Evolutionary conservation across 257 asterid genomes (phyloP).

Genomic region (Solanum medicagineum): DNA sequence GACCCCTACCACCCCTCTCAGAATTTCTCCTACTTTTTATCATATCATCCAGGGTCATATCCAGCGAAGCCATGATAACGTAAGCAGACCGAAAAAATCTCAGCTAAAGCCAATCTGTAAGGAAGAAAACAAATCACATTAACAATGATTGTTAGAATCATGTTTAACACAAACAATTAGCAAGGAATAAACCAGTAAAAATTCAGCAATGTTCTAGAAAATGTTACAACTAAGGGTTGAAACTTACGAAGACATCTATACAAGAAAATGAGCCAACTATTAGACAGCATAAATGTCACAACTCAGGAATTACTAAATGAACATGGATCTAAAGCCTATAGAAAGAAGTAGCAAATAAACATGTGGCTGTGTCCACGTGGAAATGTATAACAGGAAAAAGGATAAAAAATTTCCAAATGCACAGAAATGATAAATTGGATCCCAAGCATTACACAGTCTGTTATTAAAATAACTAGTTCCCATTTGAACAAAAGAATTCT

Average conservation of each 20-base stretch:
- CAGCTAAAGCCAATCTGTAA: constrained; percentile 10
- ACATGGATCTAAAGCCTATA: not conserved
- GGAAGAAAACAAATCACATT: not conserved
- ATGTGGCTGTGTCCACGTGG: not conserved
- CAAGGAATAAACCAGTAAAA: not conserved
- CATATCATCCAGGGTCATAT: constrained; percentile 78
- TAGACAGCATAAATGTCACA: not conserved
- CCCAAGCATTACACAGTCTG: not conserved
- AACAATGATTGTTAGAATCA: not conserved
- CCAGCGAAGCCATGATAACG: constrained; percentile 64
- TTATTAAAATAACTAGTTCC: not conserved
- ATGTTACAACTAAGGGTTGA: not conserved
- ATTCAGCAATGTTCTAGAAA: not conserved
- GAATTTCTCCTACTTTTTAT: constrained; percentile 58
- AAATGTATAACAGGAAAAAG: not conserved
- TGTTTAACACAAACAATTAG: not conserved
- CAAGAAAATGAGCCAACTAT: not conserved
- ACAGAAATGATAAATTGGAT: not conserved
- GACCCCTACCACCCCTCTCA: constrained; percentile 59
- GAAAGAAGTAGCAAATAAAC: not conserved
- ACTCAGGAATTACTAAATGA: not conserved
- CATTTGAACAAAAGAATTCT: not conserved
- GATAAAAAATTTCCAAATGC: not conserved
- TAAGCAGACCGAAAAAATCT: not conserved
- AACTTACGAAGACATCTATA: not conserved